Conservation (phyloP, 108 stramenopile genomes). For the Nitzschia sp. region DNA sequence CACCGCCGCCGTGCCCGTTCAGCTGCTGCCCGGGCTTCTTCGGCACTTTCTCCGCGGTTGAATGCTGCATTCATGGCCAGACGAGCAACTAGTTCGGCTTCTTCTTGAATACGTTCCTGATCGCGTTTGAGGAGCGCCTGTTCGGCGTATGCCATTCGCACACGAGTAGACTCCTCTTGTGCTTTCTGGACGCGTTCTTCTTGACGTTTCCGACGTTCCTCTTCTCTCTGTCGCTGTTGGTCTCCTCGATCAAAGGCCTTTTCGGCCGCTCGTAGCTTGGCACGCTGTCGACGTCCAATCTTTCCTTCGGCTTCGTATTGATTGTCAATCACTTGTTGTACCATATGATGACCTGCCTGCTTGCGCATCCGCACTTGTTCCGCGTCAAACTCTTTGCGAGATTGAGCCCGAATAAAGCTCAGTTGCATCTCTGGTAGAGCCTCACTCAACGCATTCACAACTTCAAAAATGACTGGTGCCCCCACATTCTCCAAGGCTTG, state of each 20-base stretch:
- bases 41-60: slow-evolving; percentile 46
- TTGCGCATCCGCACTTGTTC: slow-evolving; percentile 34
- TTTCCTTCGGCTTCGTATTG: slow-evolving; percentile 49
- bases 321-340: slow-evolving; percentile 40
- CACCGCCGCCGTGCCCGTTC: slow-evolving; percentile 37
- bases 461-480: slow-evolving; percentile 49
- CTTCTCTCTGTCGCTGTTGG: slow-evolving; percentile 27
- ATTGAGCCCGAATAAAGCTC: slow-evolving; percentile 52
- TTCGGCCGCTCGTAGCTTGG: slow-evolving; percentile 59
- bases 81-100: slow-evolving; percentile 53
- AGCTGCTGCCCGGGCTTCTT: slow-evolving; percentile 52
- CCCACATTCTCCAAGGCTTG: slow-evolving; percentile 50
- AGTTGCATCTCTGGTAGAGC: slow-evolving; percentile 43
- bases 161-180: slow-evolving; percentile 23
- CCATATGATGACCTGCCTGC: slow-evolving; percentile 37
- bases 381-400: slow-evolving; percentile 39
- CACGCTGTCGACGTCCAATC: slow-evolving; percentile 54
- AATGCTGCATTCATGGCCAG: slow-evolving; percentile 67
- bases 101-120: slow-evolving; percentile 50
- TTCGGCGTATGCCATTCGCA: slow-evolving; percentile 47
- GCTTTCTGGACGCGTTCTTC: slow-evolving; percentile 44
- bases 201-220: slow-evolving; percentile 46
- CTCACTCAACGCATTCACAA: slow-evolving; percentile 50
- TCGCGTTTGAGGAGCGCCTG: slow-evolving; percentile 48
- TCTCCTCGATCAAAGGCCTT: slow-evolving; percentile 56